Conservation (phyloP, 352 stramenopile genomes). For the Pythium sukuiense region DNA sequence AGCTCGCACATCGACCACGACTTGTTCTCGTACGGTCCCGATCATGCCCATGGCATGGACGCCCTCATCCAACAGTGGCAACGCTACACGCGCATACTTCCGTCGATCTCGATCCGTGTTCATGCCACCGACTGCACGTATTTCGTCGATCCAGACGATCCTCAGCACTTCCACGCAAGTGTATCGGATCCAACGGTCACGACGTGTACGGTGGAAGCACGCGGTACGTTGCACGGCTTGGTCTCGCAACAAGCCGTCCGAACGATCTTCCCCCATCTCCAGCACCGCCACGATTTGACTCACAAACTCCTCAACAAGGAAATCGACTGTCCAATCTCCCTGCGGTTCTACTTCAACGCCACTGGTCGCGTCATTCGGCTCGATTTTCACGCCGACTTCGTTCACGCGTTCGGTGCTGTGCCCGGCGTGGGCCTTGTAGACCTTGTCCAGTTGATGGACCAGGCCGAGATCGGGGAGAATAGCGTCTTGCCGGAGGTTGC, state of each 20-base stretch:
- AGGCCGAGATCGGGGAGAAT: slow-evolving; percentile 20
- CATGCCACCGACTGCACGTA: slow-evolving; percentile 5
- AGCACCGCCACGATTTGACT: slow-evolving; percentile 5
- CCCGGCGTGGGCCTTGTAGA: slow-evolving; percentile 9
- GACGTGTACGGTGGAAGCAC: slow-evolving; percentile 4
- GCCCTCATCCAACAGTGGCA: slow-evolving; percentile 21
- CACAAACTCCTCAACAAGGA: slow-evolving; percentile 2
- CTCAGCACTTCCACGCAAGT: background rate
- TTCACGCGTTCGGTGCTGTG: slow-evolving; percentile 15
- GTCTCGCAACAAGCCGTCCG: slow-evolving; percentile 7
- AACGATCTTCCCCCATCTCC: slow-evolving; percentile 13
- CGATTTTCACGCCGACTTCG: slow-evolving; percentile 18
- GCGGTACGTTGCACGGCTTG: slow-evolving; percentile 9
- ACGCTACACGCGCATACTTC: slow-evolving; percentile 19
- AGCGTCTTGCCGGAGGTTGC: background rate
- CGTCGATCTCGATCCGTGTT: slow-evolving; percentile 10
- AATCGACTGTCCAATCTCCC: slow-evolving; percentile 9
- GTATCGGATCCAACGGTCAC: background rate
- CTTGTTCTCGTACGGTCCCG: slow-evolving; percentile 7
- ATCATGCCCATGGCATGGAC: background rate
- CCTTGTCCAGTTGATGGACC: slow-evolving; percentile 14
- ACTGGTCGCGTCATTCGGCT: slow-evolving; percentile 8
- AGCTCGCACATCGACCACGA: slow-evolving; percentile 14
- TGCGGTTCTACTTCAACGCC: slow-evolving; percentile 21
- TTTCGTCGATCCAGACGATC: slow-evolving; percentile 4